Evolutionary conservation across 176 grass and related monocot species (phyloP).

Genomic region (Eremochloa ophiuroides): DNA sequence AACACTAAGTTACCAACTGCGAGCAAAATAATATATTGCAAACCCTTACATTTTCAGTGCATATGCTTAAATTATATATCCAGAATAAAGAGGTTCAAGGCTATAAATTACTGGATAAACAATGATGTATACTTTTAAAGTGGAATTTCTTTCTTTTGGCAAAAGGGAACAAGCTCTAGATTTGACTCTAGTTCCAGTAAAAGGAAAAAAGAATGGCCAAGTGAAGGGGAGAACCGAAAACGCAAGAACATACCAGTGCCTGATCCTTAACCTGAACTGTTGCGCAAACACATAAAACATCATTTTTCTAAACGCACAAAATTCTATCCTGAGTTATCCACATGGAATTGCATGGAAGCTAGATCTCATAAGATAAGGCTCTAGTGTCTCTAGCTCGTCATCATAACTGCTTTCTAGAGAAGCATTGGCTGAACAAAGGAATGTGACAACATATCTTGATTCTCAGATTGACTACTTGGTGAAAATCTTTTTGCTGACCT

Average conservation of each 20-base stretch:
- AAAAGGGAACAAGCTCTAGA: neutral
- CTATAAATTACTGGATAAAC: neutral
- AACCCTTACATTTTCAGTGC: neutral
- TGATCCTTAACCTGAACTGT: neutral
- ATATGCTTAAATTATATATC: neutral
- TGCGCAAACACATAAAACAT: neutral
- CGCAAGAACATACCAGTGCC: neutral
- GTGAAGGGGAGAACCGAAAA: neutral
- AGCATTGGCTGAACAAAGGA: neutral
- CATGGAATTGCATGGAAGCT: neutral
- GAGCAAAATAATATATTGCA: neutral
- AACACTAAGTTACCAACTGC: neutral
- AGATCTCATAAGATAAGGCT: neutral
- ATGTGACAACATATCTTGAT: neutral
- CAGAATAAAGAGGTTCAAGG: neutral
- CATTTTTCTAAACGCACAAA: conserved; percentile 1
- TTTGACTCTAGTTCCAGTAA: neutral
- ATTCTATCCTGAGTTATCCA: neutral
- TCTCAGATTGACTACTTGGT: neutral
- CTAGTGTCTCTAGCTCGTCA: neutral
- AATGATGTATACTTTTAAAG: neutral
- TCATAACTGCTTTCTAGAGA: neutral
- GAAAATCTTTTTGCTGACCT: neutral
- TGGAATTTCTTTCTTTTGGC: neutral
- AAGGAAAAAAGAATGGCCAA: neutral